Conservation (phyloP, 306 rosid genomes). For the Ceratonia siliqua region DNA sequence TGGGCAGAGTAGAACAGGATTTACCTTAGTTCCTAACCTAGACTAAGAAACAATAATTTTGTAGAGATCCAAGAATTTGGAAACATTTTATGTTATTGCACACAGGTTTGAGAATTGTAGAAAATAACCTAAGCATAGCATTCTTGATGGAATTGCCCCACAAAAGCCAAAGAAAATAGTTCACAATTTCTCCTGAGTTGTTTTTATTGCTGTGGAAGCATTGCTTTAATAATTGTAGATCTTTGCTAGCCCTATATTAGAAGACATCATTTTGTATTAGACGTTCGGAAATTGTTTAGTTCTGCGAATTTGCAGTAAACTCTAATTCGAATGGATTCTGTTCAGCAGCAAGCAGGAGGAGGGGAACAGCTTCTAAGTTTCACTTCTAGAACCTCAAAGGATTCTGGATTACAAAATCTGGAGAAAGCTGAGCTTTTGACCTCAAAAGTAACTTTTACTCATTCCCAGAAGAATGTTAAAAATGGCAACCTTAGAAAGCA, state of each 20-base stretch:
- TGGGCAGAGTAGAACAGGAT: background rate
- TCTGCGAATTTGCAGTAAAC: constrained; percentile 2
- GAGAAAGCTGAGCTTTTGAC: constrained; percentile 40
- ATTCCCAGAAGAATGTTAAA: constrained; percentile 32
- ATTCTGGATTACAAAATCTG: constrained; percentile 42
- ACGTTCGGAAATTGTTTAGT: constrained; percentile 3
- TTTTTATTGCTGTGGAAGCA: background rate
- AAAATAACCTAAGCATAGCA: constrained; percentile 7
- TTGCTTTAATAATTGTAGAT: background rate
- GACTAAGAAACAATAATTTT: background rate
- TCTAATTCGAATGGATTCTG: constrained; percentile 26
- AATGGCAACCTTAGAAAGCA: constrained; percentile 39
- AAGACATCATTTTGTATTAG: background rate
- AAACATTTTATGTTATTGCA: background rate
- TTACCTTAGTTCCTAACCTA: background rate
- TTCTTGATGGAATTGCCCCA: constrained; percentile 2
- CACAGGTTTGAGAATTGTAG: background rate
- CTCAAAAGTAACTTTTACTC: constrained; percentile 31
- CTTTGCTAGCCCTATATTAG: background rate
- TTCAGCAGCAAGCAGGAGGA: constrained; percentile 47
- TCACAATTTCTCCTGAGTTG: background rate
- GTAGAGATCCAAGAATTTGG: background rate
- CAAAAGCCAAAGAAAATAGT: background rate
- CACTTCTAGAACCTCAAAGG: constrained; percentile 34
- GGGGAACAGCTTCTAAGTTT: constrained; percentile 36